Conservation (phyloP, 2,329 filamentous ascomycete genomes). For the Fusarium albidum region DNA sequence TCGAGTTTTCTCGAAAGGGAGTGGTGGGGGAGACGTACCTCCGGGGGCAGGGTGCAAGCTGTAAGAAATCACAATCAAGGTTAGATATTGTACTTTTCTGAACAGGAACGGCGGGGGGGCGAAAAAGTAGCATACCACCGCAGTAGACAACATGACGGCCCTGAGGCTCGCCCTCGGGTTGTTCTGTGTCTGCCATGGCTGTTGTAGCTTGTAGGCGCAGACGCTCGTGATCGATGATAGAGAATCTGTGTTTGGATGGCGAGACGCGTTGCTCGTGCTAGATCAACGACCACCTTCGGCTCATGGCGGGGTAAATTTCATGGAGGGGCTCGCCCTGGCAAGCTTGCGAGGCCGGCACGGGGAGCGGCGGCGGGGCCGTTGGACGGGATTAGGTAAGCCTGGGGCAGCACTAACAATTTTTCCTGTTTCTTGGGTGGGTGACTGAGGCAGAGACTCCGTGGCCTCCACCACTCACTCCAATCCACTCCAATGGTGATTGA, state of each 20-base stretch:
- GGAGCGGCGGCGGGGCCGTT: slow-evolving; percentile 12
- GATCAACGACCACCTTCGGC: slow-evolving; percentile 22
- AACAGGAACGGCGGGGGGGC: slow-evolving; percentile 10
- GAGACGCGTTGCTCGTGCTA: slow-evolving; percentile 40
- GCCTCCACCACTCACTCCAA: not conserved
- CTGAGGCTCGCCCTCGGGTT: slow-evolving; percentile 59
- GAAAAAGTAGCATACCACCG: slow-evolving; percentile 56
- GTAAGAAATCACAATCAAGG: slow-evolving; percentile 15
- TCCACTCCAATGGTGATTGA: too few species aligned
- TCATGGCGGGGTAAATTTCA: slow-evolving; percentile 48
- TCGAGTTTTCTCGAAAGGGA: slow-evolving; percentile 14
- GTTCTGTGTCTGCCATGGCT: slow-evolving; percentile 63
- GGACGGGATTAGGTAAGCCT: slow-evolving; percentile 19
- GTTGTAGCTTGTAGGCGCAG: slow-evolving; percentile 28
- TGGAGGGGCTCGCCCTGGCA: slow-evolving; percentile 37
- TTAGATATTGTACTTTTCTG: slow-evolving; percentile 24
- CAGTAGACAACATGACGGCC: slow-evolving; percentile 64
- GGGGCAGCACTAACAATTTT: slow-evolving; percentile 31
- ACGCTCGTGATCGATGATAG: slow-evolving; percentile 19
- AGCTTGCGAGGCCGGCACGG: slow-evolving; percentile 6
- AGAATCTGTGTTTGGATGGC: slow-evolving; percentile 34
- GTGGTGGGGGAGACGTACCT: slow-evolving; percentile 55
- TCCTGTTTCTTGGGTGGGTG: slow-evolving; percentile 8
- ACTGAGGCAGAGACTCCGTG: slow-evolving; percentile 16
- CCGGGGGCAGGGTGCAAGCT: slow-evolving; percentile 73